These are phyloP conservation scores for Davidsoniella virescens DNA, from an alignment of 2,329 filamentous ascomycete species.

Conservation along the genomic window DNA sequence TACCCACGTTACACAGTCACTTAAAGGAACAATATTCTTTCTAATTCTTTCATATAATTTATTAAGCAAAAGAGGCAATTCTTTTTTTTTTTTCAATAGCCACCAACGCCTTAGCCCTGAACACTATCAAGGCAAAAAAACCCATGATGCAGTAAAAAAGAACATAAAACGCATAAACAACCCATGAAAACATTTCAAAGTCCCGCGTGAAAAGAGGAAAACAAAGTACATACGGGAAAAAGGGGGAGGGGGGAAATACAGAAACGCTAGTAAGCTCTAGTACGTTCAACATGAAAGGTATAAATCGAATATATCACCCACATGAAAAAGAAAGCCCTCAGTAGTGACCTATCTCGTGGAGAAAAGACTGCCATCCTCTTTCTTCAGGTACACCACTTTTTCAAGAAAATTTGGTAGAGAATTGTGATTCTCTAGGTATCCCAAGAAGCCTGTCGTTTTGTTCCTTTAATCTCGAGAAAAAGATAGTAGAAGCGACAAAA, in stretches of 20 bases:
- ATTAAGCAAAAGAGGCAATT: background rate
- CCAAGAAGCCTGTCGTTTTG: slow-evolving; percentile 1
- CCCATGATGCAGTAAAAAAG: slow-evolving; percentile 4
- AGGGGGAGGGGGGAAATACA: background rate
- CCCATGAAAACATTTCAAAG: background rate
- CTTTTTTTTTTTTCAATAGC: slow-evolving; percentile 11
- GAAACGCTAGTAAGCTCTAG: background rate
- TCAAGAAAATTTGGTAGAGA: background rate
- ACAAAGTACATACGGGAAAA: background rate
- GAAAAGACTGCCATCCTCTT: slow-evolving; percentile 4
- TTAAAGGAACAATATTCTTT: background rate
- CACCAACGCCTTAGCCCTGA: slow-evolving; percentile 10
- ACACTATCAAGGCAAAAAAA: slow-evolving; percentile 4
- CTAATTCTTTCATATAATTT: no score
- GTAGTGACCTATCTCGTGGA: background rate
- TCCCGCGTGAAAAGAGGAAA: background rate
- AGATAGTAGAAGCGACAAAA: background rate
- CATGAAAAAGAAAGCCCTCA: slow-evolving; percentile 7
- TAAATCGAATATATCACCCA: background rate
- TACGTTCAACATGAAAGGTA: background rate
- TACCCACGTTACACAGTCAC: no score
- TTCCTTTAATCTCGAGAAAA: background rate
- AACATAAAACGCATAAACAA: background rate
- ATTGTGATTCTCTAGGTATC: background rate
- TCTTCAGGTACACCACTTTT: background rate